A percentile compares a stretch with the other conserved stretches of the same genome.
Evolutionary conservation across 371 early-diverging fungal species (phyloP).

Genomic region (Mycotypha africana): DNA sequence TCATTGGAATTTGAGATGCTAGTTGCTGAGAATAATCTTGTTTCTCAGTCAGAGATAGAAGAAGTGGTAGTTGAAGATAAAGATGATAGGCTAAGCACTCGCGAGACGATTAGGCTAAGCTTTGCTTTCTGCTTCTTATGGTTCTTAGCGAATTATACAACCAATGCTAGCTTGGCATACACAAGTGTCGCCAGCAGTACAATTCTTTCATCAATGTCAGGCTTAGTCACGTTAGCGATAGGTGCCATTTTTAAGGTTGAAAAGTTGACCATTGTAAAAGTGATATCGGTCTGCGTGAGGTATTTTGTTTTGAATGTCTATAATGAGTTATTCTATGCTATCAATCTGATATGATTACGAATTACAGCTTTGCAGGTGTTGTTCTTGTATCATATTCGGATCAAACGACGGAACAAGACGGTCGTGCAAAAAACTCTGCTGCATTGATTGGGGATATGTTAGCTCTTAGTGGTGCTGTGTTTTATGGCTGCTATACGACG

Average conservation of each 20-base stretch:
- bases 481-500: conserved; percentile 75
- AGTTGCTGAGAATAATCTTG: not conserved
- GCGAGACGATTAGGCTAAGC: conserved; percentile 55
- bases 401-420: conserved; percentile 1
- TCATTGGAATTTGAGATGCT: not conserved
- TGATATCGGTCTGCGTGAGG: conserved; percentile 52
- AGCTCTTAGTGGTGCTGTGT: conserved; percentile 64
- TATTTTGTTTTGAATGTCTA: conserved; percentile 4
- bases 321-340: not conserved
- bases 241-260: conserved; percentile 62
- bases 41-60: not conserved
- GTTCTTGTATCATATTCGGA: conserved; percentile 47
- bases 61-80: too few species aligned
- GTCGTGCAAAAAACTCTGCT: not conserved
- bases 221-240: conserved; percentile 64
- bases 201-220: conserved; percentile 64
- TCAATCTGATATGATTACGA: not conserved
- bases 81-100: conserved; percentile 25
- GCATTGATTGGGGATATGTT: conserved; percentile 62
- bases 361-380: conserved; percentile 51
- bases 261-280: conserved; percentile 42
- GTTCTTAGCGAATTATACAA: conserved; percentile 64
- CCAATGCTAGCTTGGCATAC: conserved; percentile 61
- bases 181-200: conserved; percentile 67
- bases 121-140: conserved; percentile 62